These are phyloP conservation scores for Hypoxylon subgilvum DNA, from an alignment of 495 filamentous ascomycete species.

Conservation along the genomic window DNA sequence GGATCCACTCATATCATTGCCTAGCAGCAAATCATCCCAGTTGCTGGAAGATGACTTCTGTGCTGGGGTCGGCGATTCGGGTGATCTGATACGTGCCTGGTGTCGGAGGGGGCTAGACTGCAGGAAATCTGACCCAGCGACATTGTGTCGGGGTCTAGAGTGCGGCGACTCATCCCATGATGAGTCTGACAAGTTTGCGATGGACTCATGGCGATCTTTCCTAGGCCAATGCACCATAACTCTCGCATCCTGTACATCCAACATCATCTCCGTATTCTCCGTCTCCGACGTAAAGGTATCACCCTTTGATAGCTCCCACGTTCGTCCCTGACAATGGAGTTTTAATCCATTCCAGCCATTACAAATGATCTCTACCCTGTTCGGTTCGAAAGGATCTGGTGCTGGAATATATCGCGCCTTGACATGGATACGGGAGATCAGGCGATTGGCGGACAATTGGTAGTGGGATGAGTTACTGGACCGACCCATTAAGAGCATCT, in stretches of 20 bases:
- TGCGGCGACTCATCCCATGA: slow-evolving; percentile 69
- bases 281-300: slow-evolving; percentile 91
- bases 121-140: slow-evolving; percentile 43
- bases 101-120: slow-evolving; percentile 73
- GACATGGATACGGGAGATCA: slow-evolving; percentile 92
- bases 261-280: slow-evolving; percentile 87
- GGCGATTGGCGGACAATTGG: slow-evolving; percentile 85
- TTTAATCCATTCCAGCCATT: slow-evolving; percentile 95
- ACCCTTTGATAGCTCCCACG: slow-evolving; percentile 83
- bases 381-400: slow-evolving; percentile 63
- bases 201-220: slow-evolving; percentile 63
- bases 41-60: slow-evolving; percentile 42
- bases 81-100: slow-evolving; percentile 66
- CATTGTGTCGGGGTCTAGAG: slow-evolving; percentile 41
- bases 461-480: slow-evolving; percentile 92
- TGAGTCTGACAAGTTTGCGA: slow-evolving; percentile 68
- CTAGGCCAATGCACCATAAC: slow-evolving; percentile 88
- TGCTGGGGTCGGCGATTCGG: slow-evolving; percentile 76
- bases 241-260: slow-evolving; percentile 91
- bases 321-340: slow-evolving; percentile 87
- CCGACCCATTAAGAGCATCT: slow-evolving; percentile 82
- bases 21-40: slow-evolving; percentile 42
- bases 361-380: slow-evolving; percentile 83
- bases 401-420: slow-evolving; percentile 81
- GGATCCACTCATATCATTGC: slow-evolving; percentile 34